A percentile compares a stretch with the other conserved stretches of the same genome.
phyloP scores from a whole-genome alignment of 306 rosid species.

The Comarum palustre region DNA sequence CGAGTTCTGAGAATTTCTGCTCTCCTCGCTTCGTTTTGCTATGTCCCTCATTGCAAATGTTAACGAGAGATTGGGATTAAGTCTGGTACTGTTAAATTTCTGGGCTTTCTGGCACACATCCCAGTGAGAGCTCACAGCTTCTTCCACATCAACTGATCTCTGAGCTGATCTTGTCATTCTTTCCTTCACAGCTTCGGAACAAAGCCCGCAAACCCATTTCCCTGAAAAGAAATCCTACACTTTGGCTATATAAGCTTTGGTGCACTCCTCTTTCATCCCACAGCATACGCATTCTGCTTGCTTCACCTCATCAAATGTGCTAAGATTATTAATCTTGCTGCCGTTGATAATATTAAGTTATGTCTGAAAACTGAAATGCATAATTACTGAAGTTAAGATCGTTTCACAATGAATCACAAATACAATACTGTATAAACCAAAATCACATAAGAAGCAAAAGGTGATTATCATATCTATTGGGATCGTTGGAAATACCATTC shows the following conservation, averaged over 20 bases:
- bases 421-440: too few relatives aligned
- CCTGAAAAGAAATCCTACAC: slow-evolving; percentile 40
- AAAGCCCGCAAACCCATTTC: slow-evolving; percentile 77
- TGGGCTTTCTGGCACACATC: slow-evolving; percentile 47
- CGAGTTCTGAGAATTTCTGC: slow-evolving; percentile 23
- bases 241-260: slow-evolving; percentile 39
- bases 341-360: too few relatives aligned
- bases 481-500: too few relatives aligned
- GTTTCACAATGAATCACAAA: too few relatives aligned
- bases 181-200: slow-evolving; percentile 69
- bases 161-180: slow-evolving; percentile 19
- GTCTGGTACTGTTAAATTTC: slow-evolving; percentile 40
- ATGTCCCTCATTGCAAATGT: slow-evolving; percentile 57
- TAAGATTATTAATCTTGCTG: not conserved
- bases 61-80: slow-evolving; percentile 63
- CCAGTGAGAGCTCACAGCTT: slow-evolving; percentile 46
- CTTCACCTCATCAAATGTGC: slow-evolving; percentile 37
- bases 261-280: slow-evolving; percentile 66
- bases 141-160: slow-evolving; percentile 19
- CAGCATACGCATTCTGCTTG: slow-evolving; percentile 61
- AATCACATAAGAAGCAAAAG: too few relatives aligned
- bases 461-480: too few relatives aligned
- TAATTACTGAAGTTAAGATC: too few relatives aligned
- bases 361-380: too few relatives aligned
- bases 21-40: slow-evolving; percentile 45